Percentiles rank a stretch among this genome's conserved stretches.
Conservation (phyloP, 2,329 filamentous ascomycete genomes). For the Diaporthe sp. region DNA sequence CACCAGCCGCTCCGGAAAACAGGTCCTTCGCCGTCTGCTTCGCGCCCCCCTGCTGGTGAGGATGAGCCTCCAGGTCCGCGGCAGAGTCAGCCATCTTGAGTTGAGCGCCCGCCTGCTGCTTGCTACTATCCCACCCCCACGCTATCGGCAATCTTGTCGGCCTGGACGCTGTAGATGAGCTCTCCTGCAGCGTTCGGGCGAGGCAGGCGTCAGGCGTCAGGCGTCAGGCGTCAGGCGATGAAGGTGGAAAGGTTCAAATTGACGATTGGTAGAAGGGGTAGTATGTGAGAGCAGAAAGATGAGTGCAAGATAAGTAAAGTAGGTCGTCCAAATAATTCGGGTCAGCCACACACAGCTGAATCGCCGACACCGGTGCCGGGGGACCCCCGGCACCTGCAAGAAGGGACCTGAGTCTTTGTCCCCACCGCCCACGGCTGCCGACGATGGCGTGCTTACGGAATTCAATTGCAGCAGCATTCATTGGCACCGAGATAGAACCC, state of each 20-base stretch:
- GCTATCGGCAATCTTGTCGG: slow-evolving; percentile 1
- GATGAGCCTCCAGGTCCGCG: slow-evolving; percentile 54
- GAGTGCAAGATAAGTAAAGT: neutral
- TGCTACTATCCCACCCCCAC: slow-evolving; percentile 36
- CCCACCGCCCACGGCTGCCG: neutral
- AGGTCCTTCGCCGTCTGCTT: slow-evolving; percentile 87
- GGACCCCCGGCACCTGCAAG: slow-evolving; percentile 8
- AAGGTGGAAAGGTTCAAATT: neutral
- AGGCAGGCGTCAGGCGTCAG: slow-evolving; percentile 5
- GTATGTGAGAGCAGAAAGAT: neutral
- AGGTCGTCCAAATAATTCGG: slow-evolving; percentile 14
- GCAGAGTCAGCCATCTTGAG: slow-evolving; percentile 53
- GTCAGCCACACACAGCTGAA: neutral
- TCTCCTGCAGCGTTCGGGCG: neutral
- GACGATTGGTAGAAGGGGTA: neutral
- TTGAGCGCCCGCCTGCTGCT: slow-evolving; percentile 2
- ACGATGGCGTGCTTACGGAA: slow-evolving; percentile 36
- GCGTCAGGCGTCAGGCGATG: neutral
- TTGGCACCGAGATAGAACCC: neutral
- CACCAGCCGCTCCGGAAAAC: slow-evolving; percentile 89
- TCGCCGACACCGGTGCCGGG: slow-evolving; percentile 41
- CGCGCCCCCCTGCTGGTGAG: slow-evolving; percentile 51
- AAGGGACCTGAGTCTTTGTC: neutral
- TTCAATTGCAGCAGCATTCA: slow-evolving; percentile 30
- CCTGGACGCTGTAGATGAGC: neutral